Evolutionary conservation across 164 flowering plant genomes (phyloP).

Genomic region (Berberis vulgaris): DNA sequence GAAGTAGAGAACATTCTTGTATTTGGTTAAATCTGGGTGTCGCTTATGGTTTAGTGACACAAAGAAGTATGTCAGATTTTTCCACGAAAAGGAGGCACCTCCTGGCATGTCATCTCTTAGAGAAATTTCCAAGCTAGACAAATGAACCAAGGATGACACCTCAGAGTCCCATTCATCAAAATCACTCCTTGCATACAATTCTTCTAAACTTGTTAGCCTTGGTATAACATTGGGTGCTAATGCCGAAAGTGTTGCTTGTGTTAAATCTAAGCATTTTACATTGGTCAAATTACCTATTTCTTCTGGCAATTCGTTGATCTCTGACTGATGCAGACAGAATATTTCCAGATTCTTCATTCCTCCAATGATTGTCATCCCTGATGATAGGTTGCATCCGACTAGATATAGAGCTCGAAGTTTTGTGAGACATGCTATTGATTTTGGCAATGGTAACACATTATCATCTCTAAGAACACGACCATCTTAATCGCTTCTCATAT

Average conservation of each 20-base stretch:
- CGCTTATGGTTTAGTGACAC: neutral
- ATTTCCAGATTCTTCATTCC: neutral
- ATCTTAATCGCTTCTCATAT: neutral
- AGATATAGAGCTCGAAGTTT: slow-evolving; percentile 10
- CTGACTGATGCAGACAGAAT: no score
- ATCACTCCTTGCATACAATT: slow-evolving; percentile 4
- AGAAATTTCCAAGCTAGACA: slow-evolving; percentile 1
- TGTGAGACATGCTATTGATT: slow-evolving; percentile 1
- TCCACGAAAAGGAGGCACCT: neutral
- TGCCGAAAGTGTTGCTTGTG: neutral
- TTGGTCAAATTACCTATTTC: no score
- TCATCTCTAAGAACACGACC: no score
- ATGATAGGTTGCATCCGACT: neutral
- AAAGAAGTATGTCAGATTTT: slow-evolving; percentile 3
- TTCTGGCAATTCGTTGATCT: no score
- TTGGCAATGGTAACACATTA: neutral
- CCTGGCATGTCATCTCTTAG: neutral
- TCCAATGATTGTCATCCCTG: neutral
- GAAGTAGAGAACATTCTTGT: neutral
- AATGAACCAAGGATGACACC: neutral
- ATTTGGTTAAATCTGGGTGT: neutral
- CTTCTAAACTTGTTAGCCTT: slow-evolving; percentile 9
- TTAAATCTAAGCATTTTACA: no score
- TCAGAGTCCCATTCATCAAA: slow-evolving; percentile 8
- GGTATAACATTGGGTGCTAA: slow-evolving; percentile 2